phyloP scores from a whole-genome alignment of 1,284 basidiomycete genomes.

The Crucibulum cyathiforme region DNA sequence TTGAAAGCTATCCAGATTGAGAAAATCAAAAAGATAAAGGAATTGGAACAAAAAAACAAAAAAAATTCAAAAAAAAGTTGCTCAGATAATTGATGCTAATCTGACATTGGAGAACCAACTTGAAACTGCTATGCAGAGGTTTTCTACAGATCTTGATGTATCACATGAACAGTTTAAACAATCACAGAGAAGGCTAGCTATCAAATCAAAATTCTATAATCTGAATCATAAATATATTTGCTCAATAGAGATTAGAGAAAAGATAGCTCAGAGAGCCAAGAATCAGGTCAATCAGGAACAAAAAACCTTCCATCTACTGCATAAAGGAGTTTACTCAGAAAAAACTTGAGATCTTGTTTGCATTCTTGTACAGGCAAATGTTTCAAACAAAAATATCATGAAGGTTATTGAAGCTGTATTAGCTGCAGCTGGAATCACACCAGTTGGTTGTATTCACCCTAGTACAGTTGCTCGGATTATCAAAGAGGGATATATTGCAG shows the following conservation, averaged over 20 bases:
- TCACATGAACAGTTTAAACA: no score
- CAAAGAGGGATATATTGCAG: slow-evolving; percentile 22
- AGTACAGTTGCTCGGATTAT: slow-evolving; percentile 19
- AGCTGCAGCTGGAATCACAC: slow-evolving; percentile 15
- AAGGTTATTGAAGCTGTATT: slow-evolving; percentile 14
- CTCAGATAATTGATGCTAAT: no score
- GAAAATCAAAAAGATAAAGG: no score
- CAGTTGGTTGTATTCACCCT: slow-evolving; percentile 15
- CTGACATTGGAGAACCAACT: no score
- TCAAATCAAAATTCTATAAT: neutral
- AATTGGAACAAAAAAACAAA: no score
- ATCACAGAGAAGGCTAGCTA: no score
- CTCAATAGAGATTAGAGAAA: neutral
- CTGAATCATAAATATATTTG: neutral
- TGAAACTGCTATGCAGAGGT: no score
- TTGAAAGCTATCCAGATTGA: no score
- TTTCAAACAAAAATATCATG: slow-evolving; percentile 7
- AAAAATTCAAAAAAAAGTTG: no score
- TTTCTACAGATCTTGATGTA: no score
- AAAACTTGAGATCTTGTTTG: slow-evolving; percentile 10
- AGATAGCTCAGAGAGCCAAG: neutral
- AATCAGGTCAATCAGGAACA: neutral
- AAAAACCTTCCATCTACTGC: slow-evolving; percentile 5
- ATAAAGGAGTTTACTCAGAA: slow-evolving; percentile 9
- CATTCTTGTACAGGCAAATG: slow-evolving; percentile 5